These are phyloP conservation scores for Yamadazyma paraphyllophila DNA, from an alignment of 805 yeast genomes.

Conservation along the genomic window DNA sequence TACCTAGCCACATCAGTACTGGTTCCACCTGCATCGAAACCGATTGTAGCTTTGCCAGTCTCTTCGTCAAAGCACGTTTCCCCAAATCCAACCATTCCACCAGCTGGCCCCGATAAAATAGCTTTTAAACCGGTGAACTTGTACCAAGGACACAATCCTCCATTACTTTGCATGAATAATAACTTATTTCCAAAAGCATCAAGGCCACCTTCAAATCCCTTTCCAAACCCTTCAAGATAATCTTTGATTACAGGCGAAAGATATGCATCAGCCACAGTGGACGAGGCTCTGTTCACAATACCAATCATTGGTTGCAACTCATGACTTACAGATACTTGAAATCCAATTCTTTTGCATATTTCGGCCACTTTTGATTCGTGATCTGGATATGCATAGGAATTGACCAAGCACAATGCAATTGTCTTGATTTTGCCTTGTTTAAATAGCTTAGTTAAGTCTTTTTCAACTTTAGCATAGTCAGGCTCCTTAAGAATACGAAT, in stretches of 20 bases:
- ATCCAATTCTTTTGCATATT: constrained; percentile 37
- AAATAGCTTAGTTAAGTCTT: constrained; percentile 25
- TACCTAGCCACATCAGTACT: constrained; percentile 46
- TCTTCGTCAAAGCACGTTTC: constrained; percentile 63
- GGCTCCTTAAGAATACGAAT: constrained; percentile 32
- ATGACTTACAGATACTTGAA: constrained; percentile 39
- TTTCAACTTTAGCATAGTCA: constrained; percentile 21
- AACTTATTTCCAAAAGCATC: constrained; percentile 49
- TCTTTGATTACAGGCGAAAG: constrained; percentile 37
- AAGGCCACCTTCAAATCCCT: constrained; percentile 42
- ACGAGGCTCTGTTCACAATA: constrained; percentile 39
- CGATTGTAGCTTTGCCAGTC: constrained; percentile 31
- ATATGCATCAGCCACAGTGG: constrained; percentile 46
- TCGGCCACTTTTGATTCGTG: constrained; percentile 36
- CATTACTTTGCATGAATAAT: constrained; percentile 95
- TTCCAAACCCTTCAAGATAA: constrained; percentile 35
- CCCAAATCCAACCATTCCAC: constrained; percentile 94
- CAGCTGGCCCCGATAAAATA: constrained; percentile 94
- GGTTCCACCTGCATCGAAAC: constrained; percentile 46
- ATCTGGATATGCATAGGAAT: constrained; percentile 40
- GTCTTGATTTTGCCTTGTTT: constrained; percentile 23
- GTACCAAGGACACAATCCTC: constrained; percentile 84
- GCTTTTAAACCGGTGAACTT: constrained; percentile 86
- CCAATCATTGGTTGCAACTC: constrained; percentile 45
- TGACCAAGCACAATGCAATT: constrained; percentile 39